Conservation (phyloP, 306 rosid genomes). For the Pyrus bretschneideri region DNA sequence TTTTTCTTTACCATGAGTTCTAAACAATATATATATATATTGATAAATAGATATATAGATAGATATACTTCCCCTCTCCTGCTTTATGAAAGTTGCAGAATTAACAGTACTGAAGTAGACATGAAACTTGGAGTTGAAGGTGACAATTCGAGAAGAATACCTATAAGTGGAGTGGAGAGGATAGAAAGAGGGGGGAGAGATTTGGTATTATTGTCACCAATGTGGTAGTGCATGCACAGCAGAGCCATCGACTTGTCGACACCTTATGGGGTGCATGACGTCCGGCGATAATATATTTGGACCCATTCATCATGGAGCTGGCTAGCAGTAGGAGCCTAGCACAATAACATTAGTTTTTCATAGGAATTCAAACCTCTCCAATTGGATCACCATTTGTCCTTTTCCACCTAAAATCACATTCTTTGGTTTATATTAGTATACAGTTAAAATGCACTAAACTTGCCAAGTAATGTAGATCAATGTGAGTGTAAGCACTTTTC, state of each 20-base stretch:
- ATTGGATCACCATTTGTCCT: slow-evolving; percentile 3
- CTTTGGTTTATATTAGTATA: not conserved
- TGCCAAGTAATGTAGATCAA: not conserved
- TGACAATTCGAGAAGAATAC: slow-evolving; percentile 39
- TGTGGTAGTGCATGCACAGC: slow-evolving; percentile 42
- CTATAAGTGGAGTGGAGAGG: slow-evolving; percentile 15
- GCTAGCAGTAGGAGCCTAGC: too few relatives aligned
- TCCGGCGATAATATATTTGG: slow-evolving; percentile 19
- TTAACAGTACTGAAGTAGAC: slow-evolving; percentile 21
- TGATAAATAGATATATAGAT: not conserved
- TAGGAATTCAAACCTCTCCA: slow-evolving; percentile 24
- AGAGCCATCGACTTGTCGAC: slow-evolving; percentile 36
- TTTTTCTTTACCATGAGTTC: too few relatives aligned
- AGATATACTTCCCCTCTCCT: not conserved
- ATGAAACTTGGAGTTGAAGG: slow-evolving; percentile 24
- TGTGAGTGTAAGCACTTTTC: not conserved
- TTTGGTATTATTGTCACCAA: slow-evolving; percentile 44
- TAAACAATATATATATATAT: too few relatives aligned
- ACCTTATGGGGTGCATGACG: slow-evolving; percentile 13
- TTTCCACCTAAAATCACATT: not conserved
- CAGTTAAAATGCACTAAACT: not conserved
- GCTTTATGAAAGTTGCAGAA: slow-evolving; percentile 32
- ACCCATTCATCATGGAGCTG: slow-evolving; percentile 40
- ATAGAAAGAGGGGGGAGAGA: not conserved
- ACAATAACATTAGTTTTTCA: slow-evolving; percentile 8